Base-by-base conservation (phyloP, 2,329 filamentous ascomycete genomes). In the Didymella keratinophila region DNA sequence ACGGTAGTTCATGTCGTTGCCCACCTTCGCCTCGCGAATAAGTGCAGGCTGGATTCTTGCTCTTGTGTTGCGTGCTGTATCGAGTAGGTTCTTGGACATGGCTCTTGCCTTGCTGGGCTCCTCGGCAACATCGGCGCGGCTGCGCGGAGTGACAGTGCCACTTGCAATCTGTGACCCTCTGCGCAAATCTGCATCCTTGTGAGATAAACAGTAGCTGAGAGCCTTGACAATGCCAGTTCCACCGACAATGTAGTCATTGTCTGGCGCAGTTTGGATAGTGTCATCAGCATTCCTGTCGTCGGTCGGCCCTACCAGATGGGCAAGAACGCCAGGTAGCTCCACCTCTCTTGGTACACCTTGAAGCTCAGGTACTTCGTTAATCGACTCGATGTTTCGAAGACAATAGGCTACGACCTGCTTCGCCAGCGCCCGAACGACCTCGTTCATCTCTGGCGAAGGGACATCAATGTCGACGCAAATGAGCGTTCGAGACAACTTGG, bases 341-440 rank as follows among this genome's bases (percentile, higher is more conserved):
- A 88, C 83, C 37, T 75, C 79, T 56, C 81, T 82, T n/a, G 81
- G 79, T 41, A 75, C 74, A 14, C 76, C 76, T 44, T 82, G 77
- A 18, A 79, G 75, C 58, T 86, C 83, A 55, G 89, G 88, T 10
- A 85, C 83, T 58, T 92, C 86, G 11, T 91, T 88, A 16, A 90
- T 85, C 10, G 85, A 86, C 74, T 97, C 92, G 82, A 99, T 89
- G 69, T 99, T 99, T 56, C 91, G 87, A 61, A 99, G 83, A 62
- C 91, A 97, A 76, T 97, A 97, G 0, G 92, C 94, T 42, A 97
- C 89, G n/a, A 97, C 90, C 75, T 97, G 93, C 71, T 94, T 96
- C 0, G 93, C 93, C 67, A 97, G 83, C 3, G 93, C 93, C 76
- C 93, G 96, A 69, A 97, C 91, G 23, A 97, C 86, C 74, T 97